phyloP scores from a whole-genome alignment of 352 stramenopile species.

The Blastocystis sp. region DNA sequence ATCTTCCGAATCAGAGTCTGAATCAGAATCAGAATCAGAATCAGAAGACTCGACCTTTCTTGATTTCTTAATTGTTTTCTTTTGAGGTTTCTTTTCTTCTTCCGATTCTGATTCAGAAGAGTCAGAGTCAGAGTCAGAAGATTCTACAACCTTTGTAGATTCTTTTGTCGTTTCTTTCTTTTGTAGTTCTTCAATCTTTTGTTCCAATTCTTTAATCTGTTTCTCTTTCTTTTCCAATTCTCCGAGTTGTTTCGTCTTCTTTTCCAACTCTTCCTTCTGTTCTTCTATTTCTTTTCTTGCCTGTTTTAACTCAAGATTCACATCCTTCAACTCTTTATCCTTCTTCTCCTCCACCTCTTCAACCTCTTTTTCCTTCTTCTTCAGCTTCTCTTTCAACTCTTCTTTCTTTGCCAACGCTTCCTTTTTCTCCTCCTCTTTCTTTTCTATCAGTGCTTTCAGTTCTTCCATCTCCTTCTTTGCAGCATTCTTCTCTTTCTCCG shows the following conservation, averaged over 20 bases:
- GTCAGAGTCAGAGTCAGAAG: neutral
- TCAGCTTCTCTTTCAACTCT: neutral
- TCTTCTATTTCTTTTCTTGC: neutral
- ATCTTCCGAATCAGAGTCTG: neutral
- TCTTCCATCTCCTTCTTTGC: neutral
- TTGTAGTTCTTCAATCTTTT: neutral
- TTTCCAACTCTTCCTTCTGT: neutral
- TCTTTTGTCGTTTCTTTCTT: neutral
- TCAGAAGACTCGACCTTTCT: neutral
- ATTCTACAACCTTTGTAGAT: neutral
- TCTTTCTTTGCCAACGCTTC: neutral
- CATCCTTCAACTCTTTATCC: neutral
- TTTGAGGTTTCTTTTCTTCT: conserved; percentile 34
- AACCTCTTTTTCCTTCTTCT: neutral
- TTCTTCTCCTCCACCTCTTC: conserved; percentile 3
- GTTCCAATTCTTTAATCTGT: neutral
- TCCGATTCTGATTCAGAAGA: neutral
- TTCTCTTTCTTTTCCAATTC: neutral
- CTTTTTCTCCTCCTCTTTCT: neutral
- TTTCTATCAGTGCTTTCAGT: neutral
- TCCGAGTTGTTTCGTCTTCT: neutral
- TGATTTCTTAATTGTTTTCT: conserved; percentile 18
- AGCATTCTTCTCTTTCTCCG: neutral
- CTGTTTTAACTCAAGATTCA: neutral
- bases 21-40: conserved; percentile 42